These are phyloP conservation scores for Lepidium aucheri DNA, from an alignment of 345 rosid species.

Conservation along the genomic window DNA sequence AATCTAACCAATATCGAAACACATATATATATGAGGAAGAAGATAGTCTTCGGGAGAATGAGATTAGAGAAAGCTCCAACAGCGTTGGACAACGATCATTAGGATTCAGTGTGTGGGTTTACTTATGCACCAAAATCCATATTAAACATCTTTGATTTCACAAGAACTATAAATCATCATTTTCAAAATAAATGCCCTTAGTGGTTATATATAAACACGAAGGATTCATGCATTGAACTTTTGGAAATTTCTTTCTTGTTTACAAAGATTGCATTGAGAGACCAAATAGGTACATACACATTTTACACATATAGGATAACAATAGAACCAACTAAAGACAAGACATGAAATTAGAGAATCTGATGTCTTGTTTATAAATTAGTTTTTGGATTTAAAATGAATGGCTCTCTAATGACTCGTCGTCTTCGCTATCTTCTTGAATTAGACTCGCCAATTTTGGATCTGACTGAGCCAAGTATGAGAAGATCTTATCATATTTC, in stretches of 20 bases:
- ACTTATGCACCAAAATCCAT: too few relatives aligned
- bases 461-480: too few relatives aligned
- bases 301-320: background rate
- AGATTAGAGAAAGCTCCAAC: too few relatives aligned
- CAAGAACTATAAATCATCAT: too few relatives aligned
- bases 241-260: background rate
- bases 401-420: conserved; percentile 81
- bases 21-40: too few relatives aligned
- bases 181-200: too few relatives aligned
- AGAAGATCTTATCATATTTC: too few relatives aligned
- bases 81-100: conserved; percentile 67
- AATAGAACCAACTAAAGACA: conserved; percentile 8
- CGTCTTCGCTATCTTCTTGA: too few relatives aligned
- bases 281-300: conserved; percentile 4
- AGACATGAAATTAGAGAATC: background rate
- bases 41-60: too few relatives aligned
- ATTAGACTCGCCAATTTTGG: too few relatives aligned
- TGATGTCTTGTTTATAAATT: conserved; percentile 6
- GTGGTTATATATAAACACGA: background rate
- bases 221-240: background rate
- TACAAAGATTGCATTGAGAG: conserved; percentile 4
- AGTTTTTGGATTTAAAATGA: conserved; percentile 42
- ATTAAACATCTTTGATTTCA: too few relatives aligned
- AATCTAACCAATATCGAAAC: too few relatives aligned
- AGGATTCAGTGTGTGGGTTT: conserved; percentile 72